Conservation (phyloP, 2,329 filamentous ascomycete species). For the Penicillium sp. region DNA sequence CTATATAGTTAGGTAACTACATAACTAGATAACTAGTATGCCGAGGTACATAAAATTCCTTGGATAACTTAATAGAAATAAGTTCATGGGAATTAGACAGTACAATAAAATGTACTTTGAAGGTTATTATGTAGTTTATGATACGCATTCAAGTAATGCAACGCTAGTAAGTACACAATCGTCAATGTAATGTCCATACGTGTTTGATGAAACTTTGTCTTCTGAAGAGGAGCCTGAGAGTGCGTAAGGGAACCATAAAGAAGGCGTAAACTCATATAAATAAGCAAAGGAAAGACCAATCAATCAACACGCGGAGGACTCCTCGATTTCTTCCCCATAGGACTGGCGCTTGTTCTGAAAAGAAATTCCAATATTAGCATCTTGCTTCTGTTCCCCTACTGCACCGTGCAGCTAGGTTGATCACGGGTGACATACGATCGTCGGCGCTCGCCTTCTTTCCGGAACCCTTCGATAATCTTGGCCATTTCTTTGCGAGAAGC, state of each 20-base stretch:
- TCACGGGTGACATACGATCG: constrained; percentile 63
- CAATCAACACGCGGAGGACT: constrained; percentile 27
- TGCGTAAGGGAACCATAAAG: constrained; percentile 12
- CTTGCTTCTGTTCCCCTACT: neutral
- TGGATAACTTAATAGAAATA: neutral
- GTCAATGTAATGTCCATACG: neutral
- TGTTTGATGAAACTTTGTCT: neutral
- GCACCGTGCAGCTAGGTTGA: neutral
- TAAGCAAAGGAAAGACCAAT: neutral
- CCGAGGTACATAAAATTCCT: neutral
- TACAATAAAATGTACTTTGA: neutral
- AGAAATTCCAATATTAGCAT: neutral
- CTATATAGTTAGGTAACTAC: no score
- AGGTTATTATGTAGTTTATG: neutral
- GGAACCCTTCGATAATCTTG: constrained; percentile 79
- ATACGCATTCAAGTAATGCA: constrained; percentile 4
- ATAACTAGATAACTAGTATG: neutral
- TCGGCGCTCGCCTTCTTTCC: constrained; percentile 82
- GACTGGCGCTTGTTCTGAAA: constrained; percentile 22
- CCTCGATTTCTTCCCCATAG: constrained; percentile 27
- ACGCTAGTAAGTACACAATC: constrained; percentile 4
- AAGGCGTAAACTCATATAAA: constrained; percentile 17
- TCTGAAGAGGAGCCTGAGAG: constrained; percentile 7
- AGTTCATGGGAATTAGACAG: neutral
- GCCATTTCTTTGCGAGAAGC: constrained; percentile 88